These are phyloP conservation scores for Botryotinia convoluta DNA, from an alignment of 2,329 filamentous ascomycete genomes.

Conservation along the genomic window DNA sequence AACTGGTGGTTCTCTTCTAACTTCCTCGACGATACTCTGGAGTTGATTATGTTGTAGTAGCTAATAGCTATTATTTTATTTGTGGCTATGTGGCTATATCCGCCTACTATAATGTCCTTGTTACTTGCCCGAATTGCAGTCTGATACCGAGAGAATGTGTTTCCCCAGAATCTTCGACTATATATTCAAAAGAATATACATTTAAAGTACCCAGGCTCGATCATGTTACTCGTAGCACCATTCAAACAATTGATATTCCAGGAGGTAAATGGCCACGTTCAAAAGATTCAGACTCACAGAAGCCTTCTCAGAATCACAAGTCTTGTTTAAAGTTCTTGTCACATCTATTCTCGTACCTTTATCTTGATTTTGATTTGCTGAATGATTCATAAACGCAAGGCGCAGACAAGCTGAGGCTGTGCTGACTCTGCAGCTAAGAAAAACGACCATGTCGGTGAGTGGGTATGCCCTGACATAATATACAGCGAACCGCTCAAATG, in stretches of 20 bases:
- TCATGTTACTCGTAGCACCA: background rate
- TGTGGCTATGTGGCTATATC: too few relatives aligned
- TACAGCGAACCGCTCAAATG: background rate
- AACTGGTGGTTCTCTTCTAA: background rate
- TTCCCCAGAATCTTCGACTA: too few relatives aligned
- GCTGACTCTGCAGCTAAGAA: constrained; percentile 1
- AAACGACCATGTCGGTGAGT: background rate
- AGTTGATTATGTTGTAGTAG: background rate
- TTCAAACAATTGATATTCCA: background rate
- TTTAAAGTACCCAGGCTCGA: background rate
- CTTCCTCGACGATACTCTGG: too few relatives aligned
- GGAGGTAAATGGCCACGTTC: background rate
- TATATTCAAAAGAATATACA: background rate
- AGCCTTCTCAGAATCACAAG: background rate
- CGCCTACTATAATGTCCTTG: too few relatives aligned
- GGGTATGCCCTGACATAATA: background rate
- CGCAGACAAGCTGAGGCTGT: constrained; percentile 9
- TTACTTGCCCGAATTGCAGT: too few relatives aligned
- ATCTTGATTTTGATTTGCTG: background rate
- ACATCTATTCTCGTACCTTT: background rate
- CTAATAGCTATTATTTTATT: background rate
- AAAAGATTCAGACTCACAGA: background rate
- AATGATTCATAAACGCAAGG: constrained; percentile 4
- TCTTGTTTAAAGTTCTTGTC: background rate
- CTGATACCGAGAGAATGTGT: too few relatives aligned